Conservation (phyloP, 371 early-diverging fungal genomes). For the Entomophthora muscae region DNA sequence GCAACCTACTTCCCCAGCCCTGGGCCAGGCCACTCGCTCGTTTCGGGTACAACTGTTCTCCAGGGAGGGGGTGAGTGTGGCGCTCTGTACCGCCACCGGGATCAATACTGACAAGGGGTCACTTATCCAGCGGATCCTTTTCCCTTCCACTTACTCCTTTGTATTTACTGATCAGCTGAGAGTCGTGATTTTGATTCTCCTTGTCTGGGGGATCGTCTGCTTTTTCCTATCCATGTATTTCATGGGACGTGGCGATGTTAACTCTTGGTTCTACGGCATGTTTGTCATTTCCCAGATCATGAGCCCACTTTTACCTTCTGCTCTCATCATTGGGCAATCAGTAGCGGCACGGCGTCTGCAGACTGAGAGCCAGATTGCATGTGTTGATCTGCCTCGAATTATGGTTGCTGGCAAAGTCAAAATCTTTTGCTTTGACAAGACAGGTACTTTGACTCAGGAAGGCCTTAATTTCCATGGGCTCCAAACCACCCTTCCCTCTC, state of each 20-base stretch:
- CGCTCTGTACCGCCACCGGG: constrained; percentile 53
- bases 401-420: constrained; percentile 42
- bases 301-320: constrained; percentile 47
- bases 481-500: not conserved
- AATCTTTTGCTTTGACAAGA: constrained; percentile 86
- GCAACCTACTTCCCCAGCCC: constrained; percentile 12
- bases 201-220: constrained; percentile 38
- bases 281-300: constrained; percentile 52
- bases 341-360: constrained; percentile 53
- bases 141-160: constrained; percentile 45
- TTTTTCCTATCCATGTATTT: constrained; percentile 33
- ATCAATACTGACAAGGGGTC: constrained; percentile 62
- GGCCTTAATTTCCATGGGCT: constrained; percentile 10
- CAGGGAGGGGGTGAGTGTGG: constrained; percentile 31
- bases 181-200: constrained; percentile 35
- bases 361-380: constrained; percentile 33
- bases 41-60: constrained; percentile 24
- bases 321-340: constrained; percentile 73
- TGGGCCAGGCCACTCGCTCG: constrained; percentile 21
- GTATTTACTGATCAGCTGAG: constrained; percentile 54
- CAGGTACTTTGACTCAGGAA: constrained; percentile 49
- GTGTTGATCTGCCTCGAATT: constrained; percentile 60
- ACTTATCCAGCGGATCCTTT: constrained; percentile 59
- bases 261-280: constrained; percentile 45
- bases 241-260: constrained; percentile 30